Conservation (phyloP, 2,329 filamentous ascomycete genomes). For the Fusarium nisikadoi region DNA sequence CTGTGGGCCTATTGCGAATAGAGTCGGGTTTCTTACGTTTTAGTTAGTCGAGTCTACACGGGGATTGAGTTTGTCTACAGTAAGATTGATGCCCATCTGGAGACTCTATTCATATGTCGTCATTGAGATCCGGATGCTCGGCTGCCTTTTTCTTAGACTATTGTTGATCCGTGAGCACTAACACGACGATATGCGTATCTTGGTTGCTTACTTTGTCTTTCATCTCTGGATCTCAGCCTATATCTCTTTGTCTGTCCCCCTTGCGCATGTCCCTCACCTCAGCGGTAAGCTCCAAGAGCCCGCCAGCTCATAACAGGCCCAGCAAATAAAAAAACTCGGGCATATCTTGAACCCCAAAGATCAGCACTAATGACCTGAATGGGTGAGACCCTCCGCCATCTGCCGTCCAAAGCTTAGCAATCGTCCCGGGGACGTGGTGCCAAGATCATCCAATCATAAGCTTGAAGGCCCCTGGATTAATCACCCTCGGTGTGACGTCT, state of each 20-base stretch:
- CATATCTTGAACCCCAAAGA: background rate
- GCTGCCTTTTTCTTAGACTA: background rate
- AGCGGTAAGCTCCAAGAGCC: constrained; percentile 1
- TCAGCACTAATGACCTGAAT: constrained; percentile 33
- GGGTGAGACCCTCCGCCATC: constrained; percentile 1
- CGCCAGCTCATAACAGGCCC: constrained; percentile 5
- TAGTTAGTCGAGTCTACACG: background rate
- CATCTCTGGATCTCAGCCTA: background rate
- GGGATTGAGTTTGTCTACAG: background rate
- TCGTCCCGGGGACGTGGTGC: constrained; percentile 17
- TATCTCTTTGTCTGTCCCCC: background rate
- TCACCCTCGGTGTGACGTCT: constrained; percentile 38
- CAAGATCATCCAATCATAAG: constrained; percentile 28
- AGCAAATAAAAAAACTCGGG: constrained; percentile 1
- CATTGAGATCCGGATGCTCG: constrained; percentile 17
- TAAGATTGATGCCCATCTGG: background rate
- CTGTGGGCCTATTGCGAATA: background rate
- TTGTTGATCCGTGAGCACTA: constrained; percentile 31
- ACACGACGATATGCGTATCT: background rate
- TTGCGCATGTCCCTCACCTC: constrained; percentile 19
- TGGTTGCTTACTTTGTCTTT: background rate
- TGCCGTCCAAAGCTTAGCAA: constrained; percentile 34
- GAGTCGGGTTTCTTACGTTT: background rate
- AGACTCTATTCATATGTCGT: background rate
- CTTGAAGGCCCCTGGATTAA: constrained; percentile 26